Conservation (phyloP, 805 yeast species). For the Cyberlindnera japonica region DNA sequence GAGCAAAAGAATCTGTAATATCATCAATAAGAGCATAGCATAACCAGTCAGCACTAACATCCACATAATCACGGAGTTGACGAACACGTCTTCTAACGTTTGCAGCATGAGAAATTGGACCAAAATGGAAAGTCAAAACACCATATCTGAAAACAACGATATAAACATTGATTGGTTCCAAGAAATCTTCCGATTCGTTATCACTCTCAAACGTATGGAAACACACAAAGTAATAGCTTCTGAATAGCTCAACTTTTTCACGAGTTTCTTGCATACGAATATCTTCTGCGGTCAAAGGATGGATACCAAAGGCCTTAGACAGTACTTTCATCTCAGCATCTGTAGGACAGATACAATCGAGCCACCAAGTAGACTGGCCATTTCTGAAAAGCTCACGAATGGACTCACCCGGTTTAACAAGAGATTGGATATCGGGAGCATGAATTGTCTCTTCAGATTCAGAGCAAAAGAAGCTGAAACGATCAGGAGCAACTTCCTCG, state of each 20-base stretch:
- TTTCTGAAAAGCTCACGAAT: slow-evolving; percentile 67
- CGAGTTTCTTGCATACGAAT: slow-evolving; percentile 94
- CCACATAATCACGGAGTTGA: slow-evolving; percentile 72
- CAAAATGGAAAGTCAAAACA: slow-evolving; percentile 87
- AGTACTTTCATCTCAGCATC: slow-evolving; percentile 91
- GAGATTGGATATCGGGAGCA: slow-evolving; percentile 79
- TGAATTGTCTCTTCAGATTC: slow-evolving; percentile 85
- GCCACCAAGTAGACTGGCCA: slow-evolving; percentile 89
- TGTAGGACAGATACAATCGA: slow-evolving; percentile 91
- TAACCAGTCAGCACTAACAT: slow-evolving; percentile 77
- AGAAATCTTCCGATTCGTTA: slow-evolving; percentile 72
- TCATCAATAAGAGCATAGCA: slow-evolving; percentile 82
- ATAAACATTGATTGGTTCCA: slow-evolving; percentile 76
- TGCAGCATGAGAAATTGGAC: slow-evolving; percentile 93
- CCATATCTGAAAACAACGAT: slow-evolving; percentile 89
- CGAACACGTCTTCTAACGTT: slow-evolving; percentile 80
- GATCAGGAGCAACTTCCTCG: slow-evolving; percentile 50
- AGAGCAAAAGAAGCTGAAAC: slow-evolving; percentile 81
- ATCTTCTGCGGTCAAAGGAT: slow-evolving; percentile 97
- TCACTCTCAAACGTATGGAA: slow-evolving; percentile 96
- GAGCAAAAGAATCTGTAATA: slow-evolving; percentile 81
- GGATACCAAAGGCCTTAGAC: slow-evolving; percentile 93
- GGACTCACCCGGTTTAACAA: slow-evolving; percentile 61
- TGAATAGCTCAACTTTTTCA: slow-evolving; percentile 92
- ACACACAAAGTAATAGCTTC: slow-evolving; percentile 88